Evolutionary conservation across 1,284 basidiomycete species (phyloP).

Genomic region (Takashimella koratensis): DNA sequence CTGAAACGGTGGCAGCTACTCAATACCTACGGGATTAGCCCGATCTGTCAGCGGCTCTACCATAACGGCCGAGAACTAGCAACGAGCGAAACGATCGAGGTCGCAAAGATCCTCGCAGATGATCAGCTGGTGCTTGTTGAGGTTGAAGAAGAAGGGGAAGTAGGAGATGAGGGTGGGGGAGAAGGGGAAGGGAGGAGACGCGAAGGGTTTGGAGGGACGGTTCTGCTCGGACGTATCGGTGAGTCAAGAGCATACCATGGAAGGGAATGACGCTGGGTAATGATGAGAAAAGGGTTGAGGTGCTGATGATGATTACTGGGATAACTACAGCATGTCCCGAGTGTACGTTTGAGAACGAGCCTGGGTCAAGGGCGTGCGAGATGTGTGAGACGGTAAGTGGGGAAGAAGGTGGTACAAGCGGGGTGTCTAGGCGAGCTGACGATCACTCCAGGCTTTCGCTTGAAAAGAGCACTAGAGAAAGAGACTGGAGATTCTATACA

Average conservation of each 20-base stretch:
- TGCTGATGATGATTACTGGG: no score
- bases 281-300: no score
- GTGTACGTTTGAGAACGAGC: constrained; percentile 30
- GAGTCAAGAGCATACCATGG: constrained; percentile 6
- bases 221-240: constrained; percentile 26
- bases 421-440: no score
- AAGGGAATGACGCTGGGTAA: not conserved
- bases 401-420: no score
- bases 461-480: no score
- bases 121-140: constrained; percentile 25
- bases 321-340: constrained; percentile 19
- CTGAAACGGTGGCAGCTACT: constrained; percentile 11
- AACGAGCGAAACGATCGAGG: constrained; percentile 25
- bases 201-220: constrained; percentile 42
- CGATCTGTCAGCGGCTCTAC: constrained; percentile 26
- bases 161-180: constrained; percentile 9
- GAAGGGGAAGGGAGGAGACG: not conserved
- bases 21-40: constrained; percentile 17
- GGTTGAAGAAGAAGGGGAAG: constrained; percentile 23
- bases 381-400: constrained; percentile 13
- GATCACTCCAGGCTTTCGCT: no score
- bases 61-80: constrained; percentile 23
- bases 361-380: constrained; percentile 12
- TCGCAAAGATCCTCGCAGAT: constrained; percentile 21
- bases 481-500: no score